Conservation (phyloP, 805 yeast species). For the Spathaspora hagerdaliae region DNA sequence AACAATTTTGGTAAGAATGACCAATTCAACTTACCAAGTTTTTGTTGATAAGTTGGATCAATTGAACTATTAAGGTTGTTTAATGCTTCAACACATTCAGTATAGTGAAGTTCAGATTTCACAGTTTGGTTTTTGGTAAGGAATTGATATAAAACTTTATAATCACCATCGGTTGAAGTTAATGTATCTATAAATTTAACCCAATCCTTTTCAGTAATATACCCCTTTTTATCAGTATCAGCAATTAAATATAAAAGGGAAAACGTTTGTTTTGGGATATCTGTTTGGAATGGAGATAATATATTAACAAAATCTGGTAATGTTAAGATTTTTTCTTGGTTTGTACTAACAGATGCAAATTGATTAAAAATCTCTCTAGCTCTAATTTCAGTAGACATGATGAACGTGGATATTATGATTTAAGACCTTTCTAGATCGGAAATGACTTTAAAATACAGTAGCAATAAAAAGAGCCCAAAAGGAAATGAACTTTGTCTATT, state of each 20-base stretch:
- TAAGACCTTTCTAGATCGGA: too few relatives aligned
- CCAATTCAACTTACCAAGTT: constrained; percentile 40
- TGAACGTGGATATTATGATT: too few relatives aligned
- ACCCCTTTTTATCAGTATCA: constrained; percentile 69
- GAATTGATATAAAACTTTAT: constrained; percentile 22
- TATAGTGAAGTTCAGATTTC: constrained; percentile 21
- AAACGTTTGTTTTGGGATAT: constrained; percentile 33
- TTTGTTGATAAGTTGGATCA: constrained; percentile 39
- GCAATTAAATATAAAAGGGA: constrained; percentile 73
- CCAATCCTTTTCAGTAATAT: constrained; percentile 68
- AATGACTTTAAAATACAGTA: too few relatives aligned
- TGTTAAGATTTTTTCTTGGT: constrained; percentile 22
- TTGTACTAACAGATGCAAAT: constrained; percentile 27
- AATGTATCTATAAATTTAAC: constrained; percentile 57
- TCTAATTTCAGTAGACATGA: constrained; percentile 14
- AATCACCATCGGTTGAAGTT: constrained; percentile 25
- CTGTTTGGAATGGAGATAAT: constrained; percentile 39
- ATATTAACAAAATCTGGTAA: constrained; percentile 34
- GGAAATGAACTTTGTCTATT: background rate
- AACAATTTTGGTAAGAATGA: constrained; percentile 36
- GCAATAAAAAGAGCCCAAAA: too few relatives aligned
- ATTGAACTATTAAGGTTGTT: constrained; percentile 36
- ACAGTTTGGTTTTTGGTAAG: constrained; percentile 13
- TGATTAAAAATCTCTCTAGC: constrained; percentile 36
- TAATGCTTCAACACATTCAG: constrained; percentile 31